Evolutionary conservation across 106 monocot species (phyloP).

Genomic region (Dendrobium nobile): DNA sequence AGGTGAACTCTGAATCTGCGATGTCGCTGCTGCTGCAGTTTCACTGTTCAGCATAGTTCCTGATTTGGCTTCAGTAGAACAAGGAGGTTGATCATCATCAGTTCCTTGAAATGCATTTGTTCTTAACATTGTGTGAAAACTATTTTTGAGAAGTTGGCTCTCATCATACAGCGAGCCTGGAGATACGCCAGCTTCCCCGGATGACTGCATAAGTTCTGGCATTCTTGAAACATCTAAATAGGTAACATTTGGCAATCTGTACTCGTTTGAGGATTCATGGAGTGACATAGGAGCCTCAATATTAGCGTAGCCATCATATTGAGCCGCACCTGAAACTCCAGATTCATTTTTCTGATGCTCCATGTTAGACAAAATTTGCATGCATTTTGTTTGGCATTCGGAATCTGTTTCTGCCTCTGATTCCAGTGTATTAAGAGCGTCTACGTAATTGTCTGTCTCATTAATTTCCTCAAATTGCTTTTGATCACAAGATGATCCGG

Average conservation of each 20-base stretch:
- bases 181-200: neutral
- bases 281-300: slow-evolving; percentile 10
- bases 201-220: neutral
- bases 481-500: slow-evolving; percentile 3
- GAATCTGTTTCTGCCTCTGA: slow-evolving; percentile 48
- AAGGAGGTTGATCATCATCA: neutral
- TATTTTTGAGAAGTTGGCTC: neutral
- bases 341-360: slow-evolving; percentile 15
- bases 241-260: neutral
- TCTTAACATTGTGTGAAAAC: neutral
- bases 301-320: slow-evolving; percentile 7
- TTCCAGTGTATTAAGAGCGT: slow-evolving; percentile 57
- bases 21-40: neutral
- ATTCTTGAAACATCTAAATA: neutral
- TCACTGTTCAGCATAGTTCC: neutral
- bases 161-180: neutral
- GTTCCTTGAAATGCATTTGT: neutral
- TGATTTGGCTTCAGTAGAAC: neutral
- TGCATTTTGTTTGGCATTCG: slow-evolving; percentile 48
- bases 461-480: slow-evolving; percentile 39
- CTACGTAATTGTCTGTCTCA: slow-evolving; percentile 60
- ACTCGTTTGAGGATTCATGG: neutral
- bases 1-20: slow-evolving; percentile 12
- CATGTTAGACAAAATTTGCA: slow-evolving; percentile 25
- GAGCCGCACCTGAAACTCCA: slow-evolving; percentile 5